These are phyloP conservation scores for Avicennia marina DNA, from an alignment of 257 asterid species.

Conservation along the genomic window DNA sequence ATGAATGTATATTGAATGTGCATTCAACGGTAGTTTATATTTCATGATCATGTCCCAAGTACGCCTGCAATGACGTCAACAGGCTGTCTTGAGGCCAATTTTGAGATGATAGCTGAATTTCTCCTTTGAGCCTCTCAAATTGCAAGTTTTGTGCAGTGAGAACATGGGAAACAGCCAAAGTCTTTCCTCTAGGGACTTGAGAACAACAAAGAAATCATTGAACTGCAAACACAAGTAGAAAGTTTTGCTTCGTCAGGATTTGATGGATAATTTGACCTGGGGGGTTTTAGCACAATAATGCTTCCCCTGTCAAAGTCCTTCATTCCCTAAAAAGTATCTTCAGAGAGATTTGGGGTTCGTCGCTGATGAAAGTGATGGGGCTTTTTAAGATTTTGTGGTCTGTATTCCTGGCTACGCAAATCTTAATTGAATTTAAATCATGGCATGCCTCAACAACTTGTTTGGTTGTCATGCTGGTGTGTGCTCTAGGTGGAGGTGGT, in stretches of 20 bases:
- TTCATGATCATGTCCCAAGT: conserved; percentile 33
- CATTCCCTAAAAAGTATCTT: conserved; percentile 8
- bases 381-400: neutral
- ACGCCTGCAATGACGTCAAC: conserved; percentile 92
- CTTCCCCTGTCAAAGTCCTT: no score
- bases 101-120: conserved; percentile 68
- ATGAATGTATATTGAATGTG: no score
- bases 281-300: no score
- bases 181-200: conserved; percentile 62
- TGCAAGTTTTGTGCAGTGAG: conserved; percentile 57
- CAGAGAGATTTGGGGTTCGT: neutral
- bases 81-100: conserved; percentile 77
- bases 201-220: conserved; percentile 59
- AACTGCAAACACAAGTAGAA: conserved; percentile 55
- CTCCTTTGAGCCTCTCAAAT: conserved; percentile 69
- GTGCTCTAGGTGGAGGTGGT: neutral
- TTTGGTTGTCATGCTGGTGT: neutral
- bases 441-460: neutral
- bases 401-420: neutral
- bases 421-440: conserved; percentile 8
- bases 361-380: conserved; percentile 4
- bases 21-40: no score
- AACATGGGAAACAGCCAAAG: conserved; percentile 60
- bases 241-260: conserved; percentile 77
- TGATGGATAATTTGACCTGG: conserved; percentile 40